Evolutionary conservation across 2,329 filamentous ascomycete genomes (phyloP).

Genomic region (Fusarium sp.): DNA sequence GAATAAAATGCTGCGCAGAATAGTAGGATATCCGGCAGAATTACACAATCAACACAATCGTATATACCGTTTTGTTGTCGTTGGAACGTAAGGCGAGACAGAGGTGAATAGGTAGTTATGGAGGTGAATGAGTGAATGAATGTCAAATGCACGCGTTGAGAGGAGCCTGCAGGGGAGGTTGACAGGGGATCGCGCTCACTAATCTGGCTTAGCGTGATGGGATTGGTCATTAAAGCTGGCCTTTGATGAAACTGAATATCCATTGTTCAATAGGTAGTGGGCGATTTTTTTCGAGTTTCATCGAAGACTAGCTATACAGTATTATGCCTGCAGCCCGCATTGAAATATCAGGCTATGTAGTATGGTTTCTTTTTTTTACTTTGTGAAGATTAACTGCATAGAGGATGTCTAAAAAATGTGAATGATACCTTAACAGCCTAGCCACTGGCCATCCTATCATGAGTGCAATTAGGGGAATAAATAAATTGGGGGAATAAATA

Average conservation of each 20-base stretch:
- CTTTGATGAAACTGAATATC: conserved; percentile 4
- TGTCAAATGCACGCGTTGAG: conserved; percentile 41
- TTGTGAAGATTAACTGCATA: no score
- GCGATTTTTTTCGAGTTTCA: no score
- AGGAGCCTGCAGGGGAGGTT: conserved; percentile 37
- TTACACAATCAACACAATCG: conserved; percentile 19
- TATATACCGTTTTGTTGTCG: conserved; percentile 31
- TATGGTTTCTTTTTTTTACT: no score
- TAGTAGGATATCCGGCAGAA: not conserved
- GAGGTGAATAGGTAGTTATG: conserved; percentile 27
- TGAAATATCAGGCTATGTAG: no score
- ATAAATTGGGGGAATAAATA: no score
- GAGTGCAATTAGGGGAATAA: not conserved
- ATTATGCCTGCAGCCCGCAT: no score
- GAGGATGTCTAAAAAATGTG: not conserved
- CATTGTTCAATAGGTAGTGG: no score
- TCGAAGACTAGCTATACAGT: no score
- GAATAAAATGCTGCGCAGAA: not conserved
- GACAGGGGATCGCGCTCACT: conserved; percentile 41
- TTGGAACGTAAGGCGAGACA: conserved; percentile 29
- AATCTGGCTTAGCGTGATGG: conserved; percentile 30
- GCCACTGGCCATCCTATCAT: not conserved
- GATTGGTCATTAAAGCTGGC: conserved; percentile 13
- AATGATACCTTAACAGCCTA: not conserved
- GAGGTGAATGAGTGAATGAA: conserved; percentile 14